These are phyloP conservation scores for Fonsecaea nubica DNA, from an alignment of 2,329 filamentous ascomycete genomes.

Conservation along the genomic window DNA sequence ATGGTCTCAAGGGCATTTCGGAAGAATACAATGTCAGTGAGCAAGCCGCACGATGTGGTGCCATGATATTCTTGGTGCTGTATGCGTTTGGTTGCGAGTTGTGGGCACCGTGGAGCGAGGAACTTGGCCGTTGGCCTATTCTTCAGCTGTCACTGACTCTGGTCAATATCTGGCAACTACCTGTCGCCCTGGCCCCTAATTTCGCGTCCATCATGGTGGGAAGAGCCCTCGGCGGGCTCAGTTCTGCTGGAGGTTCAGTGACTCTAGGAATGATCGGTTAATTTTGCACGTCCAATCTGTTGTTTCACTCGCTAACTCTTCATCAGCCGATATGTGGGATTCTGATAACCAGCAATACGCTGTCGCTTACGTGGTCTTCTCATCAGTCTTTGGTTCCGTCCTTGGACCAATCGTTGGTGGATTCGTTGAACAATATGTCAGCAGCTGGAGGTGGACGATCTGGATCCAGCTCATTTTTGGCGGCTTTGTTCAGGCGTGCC, in stretches of 20 bases:
- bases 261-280: conserved; percentile 71
- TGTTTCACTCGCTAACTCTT: conserved; percentile 13
- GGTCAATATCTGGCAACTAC: conserved; percentile 78
- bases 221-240: conserved; percentile 72
- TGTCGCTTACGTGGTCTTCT: conserved; percentile 78
- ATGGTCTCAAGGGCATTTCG: conserved; percentile 69
- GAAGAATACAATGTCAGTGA: conserved; percentile 71
- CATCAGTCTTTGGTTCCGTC: conserved; percentile 77
- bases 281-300: not conserved
- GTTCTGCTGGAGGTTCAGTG: conserved; percentile 74
- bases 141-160: conserved; percentile 75
- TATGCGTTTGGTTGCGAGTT: conserved; percentile 88
- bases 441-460: conserved; percentile 76
- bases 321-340: conserved; percentile 71
- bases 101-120: conserved; percentile 88
- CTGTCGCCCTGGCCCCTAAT: conserved; percentile 74
- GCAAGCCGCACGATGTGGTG: conserved; percentile 74
- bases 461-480: conserved; percentile 87
- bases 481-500: conserved; percentile 69
- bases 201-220: conserved; percentile 73
- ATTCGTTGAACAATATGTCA: conserved; percentile 70
- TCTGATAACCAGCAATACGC: conserved; percentile 75
- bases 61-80: conserved; percentile 76
- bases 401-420: conserved; percentile 80
- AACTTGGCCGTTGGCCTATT: conserved; percentile 77